Evolutionary conservation across 23 red algal genomes (phyloP).

Genomic region (Chondrus crispus): DNA sequence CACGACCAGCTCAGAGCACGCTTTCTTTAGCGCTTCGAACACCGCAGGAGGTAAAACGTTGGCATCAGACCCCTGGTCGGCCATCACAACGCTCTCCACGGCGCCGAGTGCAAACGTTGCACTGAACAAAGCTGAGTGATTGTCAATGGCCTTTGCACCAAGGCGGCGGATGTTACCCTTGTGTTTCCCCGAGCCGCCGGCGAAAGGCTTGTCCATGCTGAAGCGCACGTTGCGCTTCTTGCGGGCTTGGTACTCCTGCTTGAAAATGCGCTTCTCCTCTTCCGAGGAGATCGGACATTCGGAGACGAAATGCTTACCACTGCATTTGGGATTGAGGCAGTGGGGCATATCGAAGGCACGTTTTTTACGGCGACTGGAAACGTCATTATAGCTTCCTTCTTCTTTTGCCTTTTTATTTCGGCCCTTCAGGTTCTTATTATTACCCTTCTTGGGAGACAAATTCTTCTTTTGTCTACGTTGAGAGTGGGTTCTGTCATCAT

Average conservation of each 20-base stretch:
- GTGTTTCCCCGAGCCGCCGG: not conserved
- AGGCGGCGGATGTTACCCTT: not conserved
- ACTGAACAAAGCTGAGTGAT: not conserved
- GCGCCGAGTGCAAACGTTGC: not conserved
- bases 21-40: not conserved
- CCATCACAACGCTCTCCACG: not conserved
- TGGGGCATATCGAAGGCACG: not conserved
- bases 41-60: not conserved
- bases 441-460: no score
- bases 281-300: not conserved
- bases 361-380: not conserved
- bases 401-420: not conserved
- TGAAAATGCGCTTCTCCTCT: not conserved
- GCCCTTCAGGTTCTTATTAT: not conserved
- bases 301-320: not conserved
- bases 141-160: not conserved
- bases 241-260: not conserved
- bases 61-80: not conserved
- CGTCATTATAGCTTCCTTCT: not conserved
- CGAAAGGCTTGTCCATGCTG: not conserved
- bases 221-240: not conserved
- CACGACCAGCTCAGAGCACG: not conserved
- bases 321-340: slow-evolving; percentile 19
- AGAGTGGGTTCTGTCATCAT: not conserved
- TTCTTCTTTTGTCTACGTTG: not conserved